Evolutionary conservation across 2,329 filamentous ascomycete genomes (phyloP).

Genomic region (Botryosphaeria dothidea): DNA sequence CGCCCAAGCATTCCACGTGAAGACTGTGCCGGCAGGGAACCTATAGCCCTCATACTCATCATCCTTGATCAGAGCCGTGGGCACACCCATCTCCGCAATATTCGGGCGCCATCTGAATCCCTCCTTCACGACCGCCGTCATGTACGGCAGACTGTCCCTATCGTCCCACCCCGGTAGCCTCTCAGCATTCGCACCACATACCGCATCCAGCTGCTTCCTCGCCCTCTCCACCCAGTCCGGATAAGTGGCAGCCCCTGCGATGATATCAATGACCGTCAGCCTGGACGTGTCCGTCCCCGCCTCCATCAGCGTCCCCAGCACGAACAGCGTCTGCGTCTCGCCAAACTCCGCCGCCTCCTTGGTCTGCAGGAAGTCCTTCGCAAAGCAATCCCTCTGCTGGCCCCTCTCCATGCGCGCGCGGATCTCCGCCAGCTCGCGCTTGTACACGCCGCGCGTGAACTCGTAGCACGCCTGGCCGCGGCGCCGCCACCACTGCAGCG

Average conservation of each 20-base stretch:
- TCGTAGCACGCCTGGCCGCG: slow-evolving; percentile 27
- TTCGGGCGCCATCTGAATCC: slow-evolving; percentile 27
- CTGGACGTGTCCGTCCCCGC: slow-evolving; percentile 29
- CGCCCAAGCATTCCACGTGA: slow-evolving; percentile 29
- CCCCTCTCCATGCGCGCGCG: slow-evolving; percentile 34
- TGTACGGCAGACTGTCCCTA: slow-evolving; percentile 21
- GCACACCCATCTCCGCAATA: slow-evolving; percentile 26
- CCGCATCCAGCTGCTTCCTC: slow-evolving; percentile 24
- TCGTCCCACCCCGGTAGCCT: slow-evolving; percentile 25
- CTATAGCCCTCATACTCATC: slow-evolving; percentile 28
- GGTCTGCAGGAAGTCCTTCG: slow-evolving; percentile 42
- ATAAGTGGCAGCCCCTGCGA: slow-evolving; percentile 26
- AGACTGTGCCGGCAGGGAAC: slow-evolving; percentile 27
- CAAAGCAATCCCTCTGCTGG: slow-evolving; percentile 43
- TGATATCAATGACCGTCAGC: slow-evolving; percentile 25
- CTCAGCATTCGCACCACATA: slow-evolving; percentile 23
- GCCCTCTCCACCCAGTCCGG: slow-evolving; percentile 26
- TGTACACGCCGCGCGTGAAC: slow-evolving; percentile 27
- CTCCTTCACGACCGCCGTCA: slow-evolving; percentile 26
- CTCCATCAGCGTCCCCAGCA: slow-evolving; percentile 32
- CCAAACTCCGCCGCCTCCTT: slow-evolving; percentile 29
- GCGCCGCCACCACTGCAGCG: slow-evolving; percentile 33
- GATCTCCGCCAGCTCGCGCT: slow-evolving; percentile 35
- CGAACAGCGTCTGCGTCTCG: slow-evolving; percentile 38
- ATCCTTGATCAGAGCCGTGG: slow-evolving; percentile 24